phyloP scores from a whole-genome alignment of 768 basidiomycete species.

The Trametes cingulata region DNA sequence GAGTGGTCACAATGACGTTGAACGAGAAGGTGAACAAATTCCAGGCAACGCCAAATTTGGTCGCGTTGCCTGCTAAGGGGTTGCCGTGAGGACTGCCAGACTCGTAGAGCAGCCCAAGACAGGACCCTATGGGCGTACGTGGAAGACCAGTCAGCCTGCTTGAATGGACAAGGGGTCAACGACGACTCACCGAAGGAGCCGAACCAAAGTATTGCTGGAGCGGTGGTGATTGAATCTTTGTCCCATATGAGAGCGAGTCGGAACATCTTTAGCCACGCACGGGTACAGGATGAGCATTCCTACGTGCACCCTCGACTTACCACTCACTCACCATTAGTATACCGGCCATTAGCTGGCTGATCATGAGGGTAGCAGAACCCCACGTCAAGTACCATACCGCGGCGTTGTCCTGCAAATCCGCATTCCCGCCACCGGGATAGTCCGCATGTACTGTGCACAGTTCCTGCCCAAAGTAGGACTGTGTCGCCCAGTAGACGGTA shows the following conservation, averaged over 20 bases:
- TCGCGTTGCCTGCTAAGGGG: conserved; percentile 39
- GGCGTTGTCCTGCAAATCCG: conserved; percentile 31
- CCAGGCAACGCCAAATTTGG: conserved; percentile 40
- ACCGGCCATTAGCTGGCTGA: conserved; percentile 39
- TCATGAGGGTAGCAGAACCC: conserved; percentile 18
- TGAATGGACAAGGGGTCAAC: no score
- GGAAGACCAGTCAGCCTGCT: neutral
- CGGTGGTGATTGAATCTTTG: neutral
- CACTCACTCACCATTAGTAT: conserved; percentile 36
- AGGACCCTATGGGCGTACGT: neutral
- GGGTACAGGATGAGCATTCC: no score
- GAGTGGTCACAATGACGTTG: conserved; percentile 38
- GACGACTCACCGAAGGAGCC: conserved; percentile 13
- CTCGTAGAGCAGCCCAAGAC: conserved; percentile 10
- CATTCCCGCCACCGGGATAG: conserved; percentile 34
- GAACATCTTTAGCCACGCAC: no score
- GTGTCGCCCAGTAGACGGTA: conserved; percentile 30
- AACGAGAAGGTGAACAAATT: conserved; percentile 38
- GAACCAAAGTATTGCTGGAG: conserved; percentile 11
- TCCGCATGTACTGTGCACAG: conserved; percentile 31
- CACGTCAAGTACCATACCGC: conserved; percentile 33
- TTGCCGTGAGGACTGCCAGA: conserved; percentile 16
- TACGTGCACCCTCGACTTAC: no score
- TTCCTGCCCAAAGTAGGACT: conserved; percentile 31
- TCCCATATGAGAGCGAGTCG: conserved; percentile 21